Percentiles rank a stretch among this genome's conserved stretches.
Evolutionary conservation across 352 stramenopile genomes (phyloP).

Genomic region (Pythium aphanidermatum): DNA sequence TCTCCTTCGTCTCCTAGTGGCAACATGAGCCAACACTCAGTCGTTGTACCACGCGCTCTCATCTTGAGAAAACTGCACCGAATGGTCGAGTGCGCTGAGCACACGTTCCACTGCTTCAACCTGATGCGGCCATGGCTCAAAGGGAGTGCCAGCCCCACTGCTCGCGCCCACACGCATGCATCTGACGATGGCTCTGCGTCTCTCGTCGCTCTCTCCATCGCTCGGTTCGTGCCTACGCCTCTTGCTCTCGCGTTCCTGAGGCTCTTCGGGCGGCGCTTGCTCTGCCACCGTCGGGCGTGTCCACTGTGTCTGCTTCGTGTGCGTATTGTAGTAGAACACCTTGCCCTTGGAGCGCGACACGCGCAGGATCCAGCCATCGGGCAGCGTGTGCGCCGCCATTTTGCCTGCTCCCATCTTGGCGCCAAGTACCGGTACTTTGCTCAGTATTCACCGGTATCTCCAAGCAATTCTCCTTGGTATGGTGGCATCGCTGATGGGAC

Average conservation of each 20-base stretch:
- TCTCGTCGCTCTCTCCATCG: constrained; percentile 1
- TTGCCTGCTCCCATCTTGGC: constrained; percentile 4
- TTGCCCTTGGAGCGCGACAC: constrained; percentile 65
- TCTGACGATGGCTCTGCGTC: constrained; percentile 23
- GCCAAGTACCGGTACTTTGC: constrained; percentile 15
- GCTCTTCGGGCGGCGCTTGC: neutral
- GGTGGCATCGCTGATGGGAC: constrained; percentile 5
- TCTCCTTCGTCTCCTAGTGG: constrained; percentile 11
- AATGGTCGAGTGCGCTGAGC: constrained; percentile 31
- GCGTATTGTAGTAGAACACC: constrained; percentile 63
- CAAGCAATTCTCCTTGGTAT: neutral
- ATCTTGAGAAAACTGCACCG: too few species aligned
- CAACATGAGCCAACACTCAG: too few species aligned
- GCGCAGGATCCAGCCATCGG: constrained; percentile 48
- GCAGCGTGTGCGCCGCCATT: constrained; percentile 35
- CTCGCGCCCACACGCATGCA: constrained; percentile 56
- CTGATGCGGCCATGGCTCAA: constrained; percentile 63
- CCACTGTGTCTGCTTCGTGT: constrained; percentile 52
- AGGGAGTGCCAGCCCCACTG: constrained; percentile 17
- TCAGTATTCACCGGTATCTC: neutral
- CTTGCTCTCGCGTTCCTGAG: constrained; percentile 2
- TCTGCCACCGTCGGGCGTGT: constrained; percentile 26
- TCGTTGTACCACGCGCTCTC: too few species aligned
- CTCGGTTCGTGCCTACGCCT: constrained; percentile 19
- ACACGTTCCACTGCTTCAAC: constrained; percentile 50